phyloP scores from a whole-genome alignment of 495 filamentous ascomycete genomes.

The Echria macrotheca region DNA sequence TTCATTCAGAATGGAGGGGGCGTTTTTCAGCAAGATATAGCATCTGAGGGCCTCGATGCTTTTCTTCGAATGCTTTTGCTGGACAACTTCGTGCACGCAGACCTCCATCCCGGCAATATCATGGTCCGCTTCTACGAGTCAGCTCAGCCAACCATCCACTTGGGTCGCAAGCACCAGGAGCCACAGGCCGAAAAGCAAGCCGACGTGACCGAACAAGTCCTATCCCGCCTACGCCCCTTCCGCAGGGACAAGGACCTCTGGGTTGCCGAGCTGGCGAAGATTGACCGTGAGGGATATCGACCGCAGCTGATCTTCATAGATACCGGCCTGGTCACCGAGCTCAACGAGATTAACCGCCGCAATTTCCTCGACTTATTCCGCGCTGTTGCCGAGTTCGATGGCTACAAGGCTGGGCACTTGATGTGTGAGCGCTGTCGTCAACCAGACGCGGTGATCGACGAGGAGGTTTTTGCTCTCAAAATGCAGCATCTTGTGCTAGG shows the following conservation, averaged over 20 bases:
- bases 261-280: slow-evolving; percentile 62
- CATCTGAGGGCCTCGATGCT: slow-evolving; percentile 93
- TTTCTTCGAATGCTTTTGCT: slow-evolving; percentile 96
- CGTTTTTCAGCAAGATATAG: slow-evolving; percentile 88
- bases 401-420: slow-evolving; percentile 86
- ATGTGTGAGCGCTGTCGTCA: slow-evolving; percentile 95
- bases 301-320: slow-evolving; percentile 98
- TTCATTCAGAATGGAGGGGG: slow-evolving; percentile 91
- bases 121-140: slow-evolving; percentile 99
- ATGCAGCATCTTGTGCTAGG: slow-evolving; percentile 93
- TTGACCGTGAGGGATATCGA: slow-evolving; percentile 87
- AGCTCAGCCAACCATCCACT: slow-evolving; percentile 53
- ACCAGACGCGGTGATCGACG: slow-evolving; percentile 78
- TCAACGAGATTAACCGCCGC: slow-evolving; percentile 75
- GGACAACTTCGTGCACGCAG: slow-evolving; percentile 98
- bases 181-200: slow-evolving; percentile 41
- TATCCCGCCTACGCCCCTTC: slow-evolving; percentile 70
- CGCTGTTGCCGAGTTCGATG: slow-evolving; percentile 93
- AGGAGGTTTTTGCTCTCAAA: slow-evolving; percentile 85
- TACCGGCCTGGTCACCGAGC: slow-evolving; percentile 89
- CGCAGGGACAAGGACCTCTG: slow-evolving; percentile 57
- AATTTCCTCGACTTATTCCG: slow-evolving; percentile 98
- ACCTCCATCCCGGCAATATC: slow-evolving; percentile 97
- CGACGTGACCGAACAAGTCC: slow-evolving; percentile 84
- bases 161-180: slow-evolving; percentile 33